Evolutionary conservation across 2,329 filamentous ascomycete genomes (phyloP).

Genomic region (Lanzia echinophila): DNA sequence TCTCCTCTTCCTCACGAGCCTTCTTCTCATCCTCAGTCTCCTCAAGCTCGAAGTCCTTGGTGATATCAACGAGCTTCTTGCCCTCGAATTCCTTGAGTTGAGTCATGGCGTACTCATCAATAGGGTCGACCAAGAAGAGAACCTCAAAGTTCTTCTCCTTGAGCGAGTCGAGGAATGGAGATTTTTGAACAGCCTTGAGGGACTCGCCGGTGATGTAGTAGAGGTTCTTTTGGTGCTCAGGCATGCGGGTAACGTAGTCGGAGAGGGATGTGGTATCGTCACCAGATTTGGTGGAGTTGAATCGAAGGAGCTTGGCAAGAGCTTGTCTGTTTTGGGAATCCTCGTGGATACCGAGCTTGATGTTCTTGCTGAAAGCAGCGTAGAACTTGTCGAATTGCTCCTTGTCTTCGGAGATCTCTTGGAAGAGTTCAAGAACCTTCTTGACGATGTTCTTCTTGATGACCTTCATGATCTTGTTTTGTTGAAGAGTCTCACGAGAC

Average conservation of each 20-base stretch:
- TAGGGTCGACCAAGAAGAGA: slow-evolving; percentile 97
- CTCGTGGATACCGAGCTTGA: slow-evolving; percentile 99
- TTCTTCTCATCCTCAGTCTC: slow-evolving; percentile 99
- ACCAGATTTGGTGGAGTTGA: slow-evolving; percentile 97
- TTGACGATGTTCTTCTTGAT: slow-evolving; percentile 99
- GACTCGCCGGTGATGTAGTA: slow-evolving; percentile 99
- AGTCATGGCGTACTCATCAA: slow-evolving; percentile 43
- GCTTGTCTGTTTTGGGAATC: slow-evolving; percentile 91
- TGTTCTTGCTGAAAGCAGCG: slow-evolving; percentile 98
- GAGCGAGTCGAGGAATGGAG: slow-evolving; percentile 96
- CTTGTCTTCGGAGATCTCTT: slow-evolving; percentile 98
- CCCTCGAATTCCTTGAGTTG: slow-evolving; percentile 89
- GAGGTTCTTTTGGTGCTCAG: slow-evolving; percentile 99
- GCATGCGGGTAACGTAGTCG: slow-evolving; percentile 99
- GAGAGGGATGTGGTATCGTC: slow-evolving; percentile 90
- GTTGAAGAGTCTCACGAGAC: slow-evolving; percentile 99
- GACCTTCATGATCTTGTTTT: slow-evolving; percentile 99
- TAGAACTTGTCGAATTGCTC: slow-evolving; percentile 99
- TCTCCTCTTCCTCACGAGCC: slow-evolving; percentile 90
- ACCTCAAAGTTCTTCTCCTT: slow-evolving; percentile 99
- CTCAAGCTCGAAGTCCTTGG: slow-evolving; percentile 99
- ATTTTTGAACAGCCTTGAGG: slow-evolving; percentile 95
- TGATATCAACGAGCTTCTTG: slow-evolving; percentile 99
- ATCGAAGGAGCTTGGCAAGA: slow-evolving; percentile 97
- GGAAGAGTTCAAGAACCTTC: slow-evolving; percentile 99